phyloP scores from a whole-genome alignment of 331 rosid genomes.

The Spiraea crenata region DNA sequence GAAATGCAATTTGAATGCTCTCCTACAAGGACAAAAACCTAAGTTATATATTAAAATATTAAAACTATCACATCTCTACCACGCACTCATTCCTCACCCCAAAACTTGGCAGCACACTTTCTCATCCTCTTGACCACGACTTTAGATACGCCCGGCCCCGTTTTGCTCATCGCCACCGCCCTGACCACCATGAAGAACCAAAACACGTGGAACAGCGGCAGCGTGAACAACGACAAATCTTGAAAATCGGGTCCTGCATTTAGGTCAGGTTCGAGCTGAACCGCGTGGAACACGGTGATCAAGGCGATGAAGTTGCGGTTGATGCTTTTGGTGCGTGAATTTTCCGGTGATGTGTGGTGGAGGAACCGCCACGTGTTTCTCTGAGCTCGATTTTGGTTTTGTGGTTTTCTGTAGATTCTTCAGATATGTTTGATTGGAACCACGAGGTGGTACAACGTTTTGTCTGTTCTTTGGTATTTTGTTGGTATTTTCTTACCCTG shows the following conservation, averaged over 20 bases:
- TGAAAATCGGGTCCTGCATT: constrained; percentile 1
- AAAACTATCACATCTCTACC: no score
- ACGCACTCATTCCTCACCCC: no score
- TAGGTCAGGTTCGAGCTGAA: neutral
- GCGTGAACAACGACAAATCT: constrained; percentile 36
- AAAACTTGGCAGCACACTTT: no score
- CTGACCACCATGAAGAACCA: constrained; percentile 68
- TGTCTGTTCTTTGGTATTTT: neutral
- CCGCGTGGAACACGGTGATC: constrained; percentile 29
- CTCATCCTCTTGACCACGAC: constrained; percentile 54
- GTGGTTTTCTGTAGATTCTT: constrained; percentile 31
- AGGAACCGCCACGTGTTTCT: constrained; percentile 27
- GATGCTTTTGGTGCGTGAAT: constrained; percentile 28
- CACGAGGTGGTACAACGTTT: constrained; percentile 68
- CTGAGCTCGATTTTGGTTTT: constrained; percentile 41
- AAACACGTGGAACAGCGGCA: constrained; percentile 77
- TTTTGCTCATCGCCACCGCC: constrained; percentile 52
- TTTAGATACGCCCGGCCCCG: constrained; percentile 68
- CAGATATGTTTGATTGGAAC: constrained; percentile 98
- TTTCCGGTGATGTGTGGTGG: constrained; percentile 67
- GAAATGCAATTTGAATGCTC: no score
- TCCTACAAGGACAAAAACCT: no score
- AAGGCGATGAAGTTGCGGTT: constrained; percentile 59
- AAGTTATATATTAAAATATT: no score
- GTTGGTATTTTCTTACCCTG: neutral